Conservation (phyloP, 164 flowering plant genomes). For the Protea cynaroides region DNA sequence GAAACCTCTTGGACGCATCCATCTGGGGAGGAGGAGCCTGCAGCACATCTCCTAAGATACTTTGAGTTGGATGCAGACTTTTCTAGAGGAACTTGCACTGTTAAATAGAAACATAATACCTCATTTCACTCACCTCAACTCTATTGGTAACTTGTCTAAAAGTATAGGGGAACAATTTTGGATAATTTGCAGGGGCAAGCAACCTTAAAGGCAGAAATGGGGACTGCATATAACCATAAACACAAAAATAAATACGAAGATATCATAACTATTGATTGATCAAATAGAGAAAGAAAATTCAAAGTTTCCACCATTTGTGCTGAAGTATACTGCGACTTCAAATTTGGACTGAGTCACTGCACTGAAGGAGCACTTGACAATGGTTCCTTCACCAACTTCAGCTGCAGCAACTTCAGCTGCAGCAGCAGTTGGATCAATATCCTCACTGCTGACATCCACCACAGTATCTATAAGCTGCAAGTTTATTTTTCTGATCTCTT, state of each 20-base stretch:
- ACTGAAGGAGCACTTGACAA: slow-evolving; percentile 75
- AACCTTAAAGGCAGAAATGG: slow-evolving; percentile 72
- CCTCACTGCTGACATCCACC: slow-evolving; percentile 70
- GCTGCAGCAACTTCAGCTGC: no score
- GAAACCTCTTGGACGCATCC: not conserved
- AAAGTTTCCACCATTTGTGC: slow-evolving; percentile 58
- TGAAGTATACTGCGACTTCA: slow-evolving; percentile 67
- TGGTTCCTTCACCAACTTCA: slow-evolving; percentile 71
- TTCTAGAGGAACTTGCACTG: no score
- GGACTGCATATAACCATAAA: slow-evolving; percentile 50
- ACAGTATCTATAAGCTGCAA: slow-evolving; percentile 78
- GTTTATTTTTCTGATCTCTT: slow-evolving; percentile 77
- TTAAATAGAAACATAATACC: not conserved
- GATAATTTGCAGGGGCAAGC: slow-evolving; percentile 80
- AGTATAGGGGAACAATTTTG: slow-evolving; percentile 76
- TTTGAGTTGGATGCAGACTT: not conserved
- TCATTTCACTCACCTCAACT: slow-evolving; percentile 51
- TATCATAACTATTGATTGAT: not conserved
- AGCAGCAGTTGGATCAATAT: slow-evolving; percentile 47
- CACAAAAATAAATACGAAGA: slow-evolving; percentile 1
- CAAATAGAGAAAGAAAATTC: not conserved
- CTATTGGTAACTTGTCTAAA: slow-evolving; percentile 76
- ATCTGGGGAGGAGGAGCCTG: no score
- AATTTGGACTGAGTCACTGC: slow-evolving; percentile 79
- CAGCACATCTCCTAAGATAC: no score